These are phyloP conservation scores for Zygoascus sp. DNA, from an alignment of 1,139 yeast species.

Conservation along the genomic window DNA sequence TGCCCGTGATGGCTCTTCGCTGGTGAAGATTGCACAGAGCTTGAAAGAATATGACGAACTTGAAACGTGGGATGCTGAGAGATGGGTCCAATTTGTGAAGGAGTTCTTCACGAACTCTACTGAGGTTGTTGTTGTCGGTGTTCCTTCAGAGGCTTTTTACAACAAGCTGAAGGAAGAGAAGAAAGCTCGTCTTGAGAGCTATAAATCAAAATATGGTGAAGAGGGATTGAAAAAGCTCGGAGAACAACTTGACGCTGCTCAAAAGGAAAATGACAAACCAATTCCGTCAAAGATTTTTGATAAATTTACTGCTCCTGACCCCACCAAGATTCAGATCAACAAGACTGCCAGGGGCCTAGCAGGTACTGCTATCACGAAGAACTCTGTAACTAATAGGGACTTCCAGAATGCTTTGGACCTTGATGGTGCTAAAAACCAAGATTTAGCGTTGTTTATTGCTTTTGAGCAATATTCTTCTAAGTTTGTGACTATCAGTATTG, in stretches of 20 bases:
- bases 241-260: constrained; percentile 55
- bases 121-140: constrained; percentile 70
- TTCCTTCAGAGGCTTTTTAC: constrained; percentile 67
- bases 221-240: constrained; percentile 55
- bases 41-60: constrained; percentile 60
- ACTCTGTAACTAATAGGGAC: too few species aligned
- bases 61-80: constrained; percentile 53
- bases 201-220: constrained; percentile 52
- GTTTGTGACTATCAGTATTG: constrained; percentile 58
- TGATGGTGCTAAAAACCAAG: constrained; percentile 7
- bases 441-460: constrained; percentile 52
- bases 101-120: constrained; percentile 57
- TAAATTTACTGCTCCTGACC: constrained; percentile 54
- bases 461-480: constrained; percentile 77
- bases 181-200: constrained; percentile 45
- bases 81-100: constrained; percentile 62
- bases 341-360: constrained; percentile 48
- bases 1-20: constrained; percentile 51
- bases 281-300: constrained; percentile 64
- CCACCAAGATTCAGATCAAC: constrained; percentile 68
- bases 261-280: constrained; percentile 59
- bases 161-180: constrained; percentile 49
- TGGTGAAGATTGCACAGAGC: constrained; percentile 51
- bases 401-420: constrained; percentile 5
- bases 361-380: neutral